These are phyloP conservation scores for Neofusicoccum parvum DNA, from an alignment of 2,329 filamentous ascomycete species.

Conservation along the genomic window DNA sequence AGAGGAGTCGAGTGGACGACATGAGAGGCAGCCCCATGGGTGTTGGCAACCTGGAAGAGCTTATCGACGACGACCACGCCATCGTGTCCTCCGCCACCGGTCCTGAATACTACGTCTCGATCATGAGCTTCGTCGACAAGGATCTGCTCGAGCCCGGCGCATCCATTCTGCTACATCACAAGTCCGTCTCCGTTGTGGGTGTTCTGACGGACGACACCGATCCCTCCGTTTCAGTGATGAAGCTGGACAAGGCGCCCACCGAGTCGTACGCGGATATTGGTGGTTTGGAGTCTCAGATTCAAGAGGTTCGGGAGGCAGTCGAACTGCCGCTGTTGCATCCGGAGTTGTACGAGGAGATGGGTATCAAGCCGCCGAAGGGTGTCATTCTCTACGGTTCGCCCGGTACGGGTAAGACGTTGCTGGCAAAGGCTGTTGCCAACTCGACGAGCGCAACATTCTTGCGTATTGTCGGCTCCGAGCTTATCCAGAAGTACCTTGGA, in stretches of 20 bases:
- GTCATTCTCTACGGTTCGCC: constrained; percentile 98
- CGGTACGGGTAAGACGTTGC: constrained; percentile 92
- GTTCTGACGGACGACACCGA: constrained; percentile 96
- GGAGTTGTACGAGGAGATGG: constrained; percentile 99
- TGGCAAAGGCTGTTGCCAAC: constrained; percentile 97
- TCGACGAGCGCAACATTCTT: constrained; percentile 98
- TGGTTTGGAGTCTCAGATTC: constrained; percentile 91
- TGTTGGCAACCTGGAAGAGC: constrained; percentile 94
- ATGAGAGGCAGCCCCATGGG: constrained; percentile 99
- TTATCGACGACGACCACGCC: constrained; percentile 98
- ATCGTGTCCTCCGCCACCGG: constrained; percentile 98
- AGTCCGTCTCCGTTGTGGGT: constrained; percentile 96
- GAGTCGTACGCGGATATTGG: constrained; percentile 99
- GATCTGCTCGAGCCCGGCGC: constrained; percentile 95
- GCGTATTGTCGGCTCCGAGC: constrained; percentile 92
- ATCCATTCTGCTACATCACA: constrained; percentile 93
- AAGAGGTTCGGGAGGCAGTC: constrained; percentile 96
- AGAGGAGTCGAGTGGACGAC: constrained; percentile 92
- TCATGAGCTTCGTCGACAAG: constrained; percentile 99
- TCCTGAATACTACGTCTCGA: constrained; percentile 98
- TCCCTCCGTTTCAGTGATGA: constrained; percentile 96
- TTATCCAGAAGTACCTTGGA: constrained; percentile 98
- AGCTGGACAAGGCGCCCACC: constrained; percentile 96
- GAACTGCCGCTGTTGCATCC: constrained; percentile 93
- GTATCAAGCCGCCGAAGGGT: constrained; percentile 99